Conservation (phyloP, 495 filamentous ascomycete species). For the Neurospora tetraspora region DNA sequence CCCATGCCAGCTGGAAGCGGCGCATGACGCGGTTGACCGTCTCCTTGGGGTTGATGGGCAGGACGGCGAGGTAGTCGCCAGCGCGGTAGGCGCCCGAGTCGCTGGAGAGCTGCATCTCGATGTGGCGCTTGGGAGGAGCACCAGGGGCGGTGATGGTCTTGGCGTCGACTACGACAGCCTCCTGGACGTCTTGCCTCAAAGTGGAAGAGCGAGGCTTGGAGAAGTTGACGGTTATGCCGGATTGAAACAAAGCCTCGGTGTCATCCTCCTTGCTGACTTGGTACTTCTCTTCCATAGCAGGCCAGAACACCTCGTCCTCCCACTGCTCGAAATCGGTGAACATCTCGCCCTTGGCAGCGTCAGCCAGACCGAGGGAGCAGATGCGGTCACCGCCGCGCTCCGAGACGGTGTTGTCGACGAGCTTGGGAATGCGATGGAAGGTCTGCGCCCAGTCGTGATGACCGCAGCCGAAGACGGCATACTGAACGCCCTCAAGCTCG, state of each 20-base stretch:
- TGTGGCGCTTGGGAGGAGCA: slow-evolving; percentile 50
- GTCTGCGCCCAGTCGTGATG: slow-evolving; percentile 58
- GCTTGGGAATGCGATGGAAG: slow-evolving; percentile 61
- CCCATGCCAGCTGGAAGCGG: slow-evolving; percentile 48
- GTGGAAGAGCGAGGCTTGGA: slow-evolving; percentile 49
- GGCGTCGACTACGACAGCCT: slow-evolving; percentile 48
- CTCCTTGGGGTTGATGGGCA: slow-evolving; percentile 56
- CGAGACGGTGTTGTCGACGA: slow-evolving; percentile 43
- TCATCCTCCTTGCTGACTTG: slow-evolving; percentile 18
- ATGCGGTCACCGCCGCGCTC: slow-evolving; percentile 41
- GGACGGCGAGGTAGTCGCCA: slow-evolving; percentile 67
- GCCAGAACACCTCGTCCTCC: slow-evolving; percentile 57
- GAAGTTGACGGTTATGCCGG: slow-evolving; percentile 45
- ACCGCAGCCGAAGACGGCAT: slow-evolving; percentile 56
- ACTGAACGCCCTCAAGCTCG: slow-evolving; percentile 44
- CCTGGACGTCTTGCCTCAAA: slow-evolving; percentile 55
- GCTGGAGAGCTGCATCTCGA: slow-evolving; percentile 55
- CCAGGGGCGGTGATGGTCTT: slow-evolving; percentile 43
- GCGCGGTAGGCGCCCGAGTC: slow-evolving; percentile 53
- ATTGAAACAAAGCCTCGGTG: slow-evolving; percentile 2
- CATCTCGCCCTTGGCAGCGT: slow-evolving; percentile 54
- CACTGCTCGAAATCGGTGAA: slow-evolving; percentile 65
- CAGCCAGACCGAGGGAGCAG: slow-evolving; percentile 45
- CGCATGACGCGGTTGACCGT: slow-evolving; percentile 45
- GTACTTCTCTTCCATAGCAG: slow-evolving; percentile 44